Evolutionary conservation across 2,329 filamentous ascomycete genomes (phyloP).

Genomic region (Zymoseptoria pseudotritici): DNA sequence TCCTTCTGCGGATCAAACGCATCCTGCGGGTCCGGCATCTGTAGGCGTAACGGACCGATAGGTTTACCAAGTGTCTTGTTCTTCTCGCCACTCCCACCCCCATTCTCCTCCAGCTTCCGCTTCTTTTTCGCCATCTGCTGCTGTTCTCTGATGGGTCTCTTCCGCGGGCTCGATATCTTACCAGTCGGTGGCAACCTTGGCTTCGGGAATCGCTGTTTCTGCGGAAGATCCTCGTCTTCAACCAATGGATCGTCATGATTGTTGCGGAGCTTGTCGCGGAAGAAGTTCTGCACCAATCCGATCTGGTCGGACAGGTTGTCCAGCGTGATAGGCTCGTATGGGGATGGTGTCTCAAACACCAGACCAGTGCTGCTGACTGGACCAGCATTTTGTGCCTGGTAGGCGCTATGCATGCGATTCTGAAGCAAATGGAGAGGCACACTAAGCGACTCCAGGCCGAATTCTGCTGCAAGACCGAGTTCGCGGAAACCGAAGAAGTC

Average conservation of each 20-base stretch:
- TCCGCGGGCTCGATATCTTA: constrained; percentile 80
- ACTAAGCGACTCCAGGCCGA: constrained; percentile 77
- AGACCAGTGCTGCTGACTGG: constrained; percentile 52
- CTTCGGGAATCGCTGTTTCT: constrained; percentile 71
- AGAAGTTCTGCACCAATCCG: constrained; percentile 84
- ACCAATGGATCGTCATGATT: constrained; percentile 75
- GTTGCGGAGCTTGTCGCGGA: constrained; percentile 78
- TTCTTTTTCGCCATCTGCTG: constrained; percentile 80
- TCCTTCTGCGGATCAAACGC: constrained; percentile 53
- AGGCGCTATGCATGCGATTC: constrained; percentile 77
- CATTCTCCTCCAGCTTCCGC: constrained; percentile 55
- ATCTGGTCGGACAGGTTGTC: constrained; percentile 75
- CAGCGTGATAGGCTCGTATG: constrained; percentile 69
- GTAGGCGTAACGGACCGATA: constrained; percentile 43
- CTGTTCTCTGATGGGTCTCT: constrained; percentile 73
- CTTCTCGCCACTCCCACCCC: constrained; percentile 27
- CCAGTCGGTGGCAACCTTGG: constrained; percentile 62
- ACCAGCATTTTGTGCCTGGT: constrained; percentile 67
- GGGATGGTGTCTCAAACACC: constrained; percentile 60
- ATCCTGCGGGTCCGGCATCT: constrained; percentile 38
- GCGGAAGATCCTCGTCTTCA: constrained; percentile 90
- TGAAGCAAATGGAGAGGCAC: constrained; percentile 93
- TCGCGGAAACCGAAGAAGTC: constrained; percentile 99
- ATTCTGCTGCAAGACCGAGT: constrained; percentile 82
- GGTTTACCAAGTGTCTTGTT: constrained; percentile 35